Percentiles rank a stretch among this genome's conserved stretches.
Evolutionary conservation across 208 protist genomes (phyloP).

Genomic region (Leishmania aethiopica): DNA sequence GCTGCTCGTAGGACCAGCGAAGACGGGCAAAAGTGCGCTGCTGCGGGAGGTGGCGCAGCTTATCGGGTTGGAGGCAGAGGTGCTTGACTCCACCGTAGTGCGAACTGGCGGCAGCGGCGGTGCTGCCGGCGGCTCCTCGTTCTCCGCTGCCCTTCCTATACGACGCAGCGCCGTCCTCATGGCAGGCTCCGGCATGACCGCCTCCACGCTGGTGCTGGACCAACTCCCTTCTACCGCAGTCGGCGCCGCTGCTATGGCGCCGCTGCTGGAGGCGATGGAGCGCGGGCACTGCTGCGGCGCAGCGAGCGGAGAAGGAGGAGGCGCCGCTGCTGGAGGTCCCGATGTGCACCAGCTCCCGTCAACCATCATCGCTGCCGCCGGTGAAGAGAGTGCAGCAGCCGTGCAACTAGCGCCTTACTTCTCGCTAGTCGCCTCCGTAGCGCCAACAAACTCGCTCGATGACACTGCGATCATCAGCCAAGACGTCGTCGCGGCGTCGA

Average conservation of each 20-base stretch:
- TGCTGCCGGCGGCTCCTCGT: slow-evolving; percentile 24
- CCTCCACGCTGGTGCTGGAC: slow-evolving; percentile 61
- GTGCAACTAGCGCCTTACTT: slow-evolving; percentile 49
- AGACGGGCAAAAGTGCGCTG: slow-evolving; percentile 65
- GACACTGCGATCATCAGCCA: slow-evolving; percentile 62
- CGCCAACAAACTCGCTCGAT: slow-evolving; percentile 35
- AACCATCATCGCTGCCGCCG: slow-evolving; percentile 55
- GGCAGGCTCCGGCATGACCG: slow-evolving; percentile 39
- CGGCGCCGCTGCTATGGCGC: slow-evolving; percentile 1
- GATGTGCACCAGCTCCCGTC: slow-evolving; percentile 10
- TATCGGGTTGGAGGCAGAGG: slow-evolving; percentile 41
- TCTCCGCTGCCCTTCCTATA: slow-evolving; percentile 36
- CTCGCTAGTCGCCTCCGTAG: slow-evolving; percentile 49
- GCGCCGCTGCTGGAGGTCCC: background rate
- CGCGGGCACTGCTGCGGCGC: slow-evolving; percentile 16
- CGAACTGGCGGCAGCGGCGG: slow-evolving; percentile 24
- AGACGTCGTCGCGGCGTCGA: slow-evolving; percentile 54
- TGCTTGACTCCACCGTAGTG: slow-evolving; percentile 49
- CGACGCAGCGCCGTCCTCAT: slow-evolving; percentile 41
- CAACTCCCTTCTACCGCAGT: slow-evolving; percentile 28
- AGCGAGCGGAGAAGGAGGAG: background rate
- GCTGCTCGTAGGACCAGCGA: slow-evolving; percentile 57
- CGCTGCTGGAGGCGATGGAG: slow-evolving; percentile 23
- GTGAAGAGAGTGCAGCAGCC: slow-evolving; percentile 37
- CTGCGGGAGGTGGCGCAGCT: slow-evolving; percentile 38